Evolutionary conservation across 2,329 filamentous ascomycete genomes (phyloP).

Genomic region (Thielaviopsis euricoi): DNA sequence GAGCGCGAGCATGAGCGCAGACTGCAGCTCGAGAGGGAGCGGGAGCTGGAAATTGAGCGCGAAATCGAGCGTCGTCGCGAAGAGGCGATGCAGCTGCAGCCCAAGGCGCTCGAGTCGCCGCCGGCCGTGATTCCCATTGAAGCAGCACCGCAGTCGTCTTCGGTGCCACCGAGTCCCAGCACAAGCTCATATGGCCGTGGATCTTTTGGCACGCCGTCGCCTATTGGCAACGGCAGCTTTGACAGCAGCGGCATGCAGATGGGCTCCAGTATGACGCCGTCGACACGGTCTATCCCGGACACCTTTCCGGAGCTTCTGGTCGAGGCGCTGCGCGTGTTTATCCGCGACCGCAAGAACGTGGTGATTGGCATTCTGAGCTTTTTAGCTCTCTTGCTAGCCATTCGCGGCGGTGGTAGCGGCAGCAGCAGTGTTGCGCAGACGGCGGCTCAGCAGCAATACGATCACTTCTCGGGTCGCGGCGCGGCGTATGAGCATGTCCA

Average conservation of each 20-base stretch:
- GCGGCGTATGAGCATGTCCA: not conserved
- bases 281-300: constrained; percentile 17
- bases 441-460: constrained; percentile 11
- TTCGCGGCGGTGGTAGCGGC: constrained; percentile 17
- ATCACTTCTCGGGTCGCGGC: not conserved
- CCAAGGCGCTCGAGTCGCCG: constrained; percentile 7
- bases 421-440: constrained; percentile 12
- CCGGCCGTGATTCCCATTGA: constrained; percentile 11
- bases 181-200: not conserved
- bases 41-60: not conserved
- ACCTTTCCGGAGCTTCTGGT: constrained; percentile 37
- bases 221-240: constrained; percentile 14
- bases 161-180: not conserved
- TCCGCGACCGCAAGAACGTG: constrained; percentile 43
- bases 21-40: not conserved
- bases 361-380: constrained; percentile 37
- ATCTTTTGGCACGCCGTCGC: not conserved
- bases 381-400: constrained; percentile 35
- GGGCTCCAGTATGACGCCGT: not conserved
- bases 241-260: constrained; percentile 15
- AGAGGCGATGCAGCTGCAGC: constrained; percentile 3
- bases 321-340: constrained; percentile 34
- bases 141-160: constrained; percentile 4
- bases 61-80: constrained; percentile 2
- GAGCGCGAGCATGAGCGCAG: not conserved